These are phyloP conservation scores for Podaxis pistillaris DNA, from an alignment of 768 basidiomycete genomes.

Conservation along the genomic window DNA sequence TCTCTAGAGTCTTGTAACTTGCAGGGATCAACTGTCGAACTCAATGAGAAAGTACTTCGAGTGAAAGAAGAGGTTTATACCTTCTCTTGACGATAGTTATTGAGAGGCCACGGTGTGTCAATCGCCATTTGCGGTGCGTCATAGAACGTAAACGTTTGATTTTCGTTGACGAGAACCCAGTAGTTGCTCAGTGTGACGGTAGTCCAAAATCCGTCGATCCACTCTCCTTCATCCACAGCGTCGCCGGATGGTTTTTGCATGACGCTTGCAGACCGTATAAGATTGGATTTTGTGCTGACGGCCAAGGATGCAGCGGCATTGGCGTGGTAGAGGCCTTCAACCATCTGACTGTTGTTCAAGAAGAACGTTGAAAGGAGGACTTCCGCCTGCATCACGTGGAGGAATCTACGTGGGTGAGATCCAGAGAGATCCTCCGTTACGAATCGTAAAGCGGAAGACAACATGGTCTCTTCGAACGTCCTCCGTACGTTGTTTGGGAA, in stretches of 20 bases:
- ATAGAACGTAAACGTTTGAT: slow-evolving; percentile 41
- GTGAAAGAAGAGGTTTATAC: slow-evolving; percentile 6
- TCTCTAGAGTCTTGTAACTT: slow-evolving; percentile 25
- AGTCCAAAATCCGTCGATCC: slow-evolving; percentile 34
- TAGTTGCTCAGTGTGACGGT: slow-evolving; percentile 41
- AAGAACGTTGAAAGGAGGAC: slow-evolving; percentile 55
- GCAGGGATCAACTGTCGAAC: slow-evolving; percentile 14
- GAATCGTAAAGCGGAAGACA: slow-evolving; percentile 37
- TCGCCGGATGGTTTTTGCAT: slow-evolving; percentile 12
- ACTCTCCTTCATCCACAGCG: slow-evolving; percentile 28
- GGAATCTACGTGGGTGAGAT: slow-evolving; percentile 36
- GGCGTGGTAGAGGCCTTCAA: slow-evolving; percentile 49
- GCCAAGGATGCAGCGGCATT: slow-evolving; percentile 44
- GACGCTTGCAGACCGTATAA: slow-evolving; percentile 20
- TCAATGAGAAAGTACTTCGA: slow-evolving; percentile 11
- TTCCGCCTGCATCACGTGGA: slow-evolving; percentile 48
- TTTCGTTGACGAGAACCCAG: slow-evolving; percentile 43
- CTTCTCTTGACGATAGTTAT: slow-evolving; percentile 20
- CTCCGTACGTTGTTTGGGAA: slow-evolving; percentile 19
- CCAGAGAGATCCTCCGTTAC: slow-evolving; percentile 36
- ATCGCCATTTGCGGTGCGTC: slow-evolving; percentile 29
- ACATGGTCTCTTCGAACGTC: slow-evolving; percentile 34
- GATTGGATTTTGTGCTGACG: slow-evolving; percentile 35
- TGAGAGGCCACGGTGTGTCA: slow-evolving; percentile 36
- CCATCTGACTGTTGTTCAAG: slow-evolving; percentile 40